Base-by-base conservation (phyloP, 768 basidiomycete genomes). In the Trametes cinnabarina region DNA sequence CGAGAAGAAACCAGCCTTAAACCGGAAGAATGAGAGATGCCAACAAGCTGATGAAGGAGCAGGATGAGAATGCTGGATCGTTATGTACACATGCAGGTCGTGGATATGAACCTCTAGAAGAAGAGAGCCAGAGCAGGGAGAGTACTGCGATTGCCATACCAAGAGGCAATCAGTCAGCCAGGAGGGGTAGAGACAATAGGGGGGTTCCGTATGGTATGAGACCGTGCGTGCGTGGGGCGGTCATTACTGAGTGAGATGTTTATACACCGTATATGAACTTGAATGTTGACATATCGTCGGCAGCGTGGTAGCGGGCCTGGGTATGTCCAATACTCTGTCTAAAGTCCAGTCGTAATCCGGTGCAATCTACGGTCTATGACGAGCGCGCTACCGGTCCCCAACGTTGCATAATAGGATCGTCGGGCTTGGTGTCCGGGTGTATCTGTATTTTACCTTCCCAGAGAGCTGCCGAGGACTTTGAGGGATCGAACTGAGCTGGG, bases 371-470 rank as follows among this genome's bases (percentile, higher is more conserved):
- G 46, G 25, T 55, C 55, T 55, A 62, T 48, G 57, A 55, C 52
- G 35, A 41, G 46, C 40, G 46, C 32, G 60, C 60, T 28, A 62
- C 41, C 7, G 60, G n/a, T 15, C 63, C 67, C 65, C 65, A 71
- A 41, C 62, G 56, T 54, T 68, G 62, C 60, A 72, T 74, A 23
- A 74, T 71, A 2, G 76, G 77, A 65, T 95, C 92, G 58, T 90
- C 83, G 30, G 72, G 76, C 44, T 82, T 77, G 2, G 93, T 95
- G 35, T 90, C 91, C 0, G 94, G 94, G 68, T 97, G 94, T 6
- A 96, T 76, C 69, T 93, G 92, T 15, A 94, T 77, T 72, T 83
- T 90, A 61, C 92, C 92, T 69, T 90, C 85, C 86, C 86, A 92
- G 7, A 94, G 77, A 2, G 89, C 90, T 10, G 90, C 86, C 28